A percentile compares a stretch with the other conserved stretches of the same genome.
phyloP scores from a whole-genome alignment of 2,329 filamentous ascomycete genomes.

The Claviceps citrina region DNA sequence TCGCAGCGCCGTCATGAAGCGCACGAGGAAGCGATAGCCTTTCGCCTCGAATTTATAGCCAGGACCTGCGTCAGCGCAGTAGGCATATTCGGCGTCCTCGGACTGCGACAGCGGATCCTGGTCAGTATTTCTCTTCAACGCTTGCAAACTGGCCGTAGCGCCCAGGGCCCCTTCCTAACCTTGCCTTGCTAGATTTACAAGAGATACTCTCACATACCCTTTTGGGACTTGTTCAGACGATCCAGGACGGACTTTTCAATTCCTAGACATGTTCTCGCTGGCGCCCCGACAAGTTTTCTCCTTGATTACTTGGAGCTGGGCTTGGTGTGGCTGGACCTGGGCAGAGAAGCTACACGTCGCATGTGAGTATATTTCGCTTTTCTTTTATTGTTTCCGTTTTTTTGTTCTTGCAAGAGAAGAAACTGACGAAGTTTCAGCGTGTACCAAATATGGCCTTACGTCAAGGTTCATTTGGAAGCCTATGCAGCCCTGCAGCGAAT shows the following conservation, averaged over 20 bases:
- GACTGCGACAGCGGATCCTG: slow-evolving; percentile 38
- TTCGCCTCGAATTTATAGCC: slow-evolving; percentile 20
- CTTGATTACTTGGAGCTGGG: slow-evolving; percentile 15
- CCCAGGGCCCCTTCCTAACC: neutral
- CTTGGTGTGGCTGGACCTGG: slow-evolving; percentile 12
- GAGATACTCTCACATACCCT: slow-evolving; percentile 32
- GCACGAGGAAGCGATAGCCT: slow-evolving; percentile 33
- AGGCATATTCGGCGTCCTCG: slow-evolving; percentile 36
- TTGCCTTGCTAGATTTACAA: slow-evolving; percentile 31
- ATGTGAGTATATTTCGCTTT: slow-evolving; percentile 12
- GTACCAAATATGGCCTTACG: slow-evolving; percentile 23
- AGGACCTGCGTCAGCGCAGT: slow-evolving; percentile 23
- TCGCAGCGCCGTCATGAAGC: slow-evolving; percentile 27
- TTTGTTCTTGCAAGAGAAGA: neutral
- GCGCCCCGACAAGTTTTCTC: slow-evolving; percentile 17
- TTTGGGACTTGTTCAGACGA: slow-evolving; percentile 26
- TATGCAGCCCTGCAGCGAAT: slow-evolving; percentile 38
- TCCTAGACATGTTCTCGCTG: slow-evolving; percentile 18
- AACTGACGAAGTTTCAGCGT: slow-evolving; percentile 13
- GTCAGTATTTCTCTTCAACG: slow-evolving; percentile 18
- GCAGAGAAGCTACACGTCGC: slow-evolving; percentile 11
- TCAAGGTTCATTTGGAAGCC: slow-evolving; percentile 35
- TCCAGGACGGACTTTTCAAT: slow-evolving; percentile 16
- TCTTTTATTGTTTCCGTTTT: neutral
- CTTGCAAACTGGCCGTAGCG: neutral